phyloP scores from a whole-genome alignment of 768 basidiomycete genomes.

The Mycena epipterygia region DNA sequence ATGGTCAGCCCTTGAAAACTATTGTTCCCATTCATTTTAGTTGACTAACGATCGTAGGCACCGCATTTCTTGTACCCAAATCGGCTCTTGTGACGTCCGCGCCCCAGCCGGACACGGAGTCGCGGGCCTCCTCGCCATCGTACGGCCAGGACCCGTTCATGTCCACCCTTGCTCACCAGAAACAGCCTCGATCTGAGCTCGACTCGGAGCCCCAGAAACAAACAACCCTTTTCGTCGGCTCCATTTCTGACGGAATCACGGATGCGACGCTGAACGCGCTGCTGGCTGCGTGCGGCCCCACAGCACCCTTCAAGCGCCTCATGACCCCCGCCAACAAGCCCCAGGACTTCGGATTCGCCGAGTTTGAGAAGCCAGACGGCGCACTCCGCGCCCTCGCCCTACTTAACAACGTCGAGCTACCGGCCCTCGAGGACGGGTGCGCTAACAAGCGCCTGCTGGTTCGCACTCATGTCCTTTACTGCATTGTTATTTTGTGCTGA shows the following conservation, averaged over 20 bases:
- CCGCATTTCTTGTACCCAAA: too few relatives aligned
- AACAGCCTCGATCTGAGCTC: conserved; percentile 81
- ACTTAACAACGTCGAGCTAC: conserved; percentile 65
- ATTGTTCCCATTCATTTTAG: too few relatives aligned
- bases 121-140: conserved; percentile 64
- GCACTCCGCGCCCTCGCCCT: conserved; percentile 79
- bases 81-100: too few relatives aligned
- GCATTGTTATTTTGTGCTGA: conserved; percentile 66
- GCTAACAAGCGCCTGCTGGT: conserved; percentile 67
- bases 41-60: too few relatives aligned
- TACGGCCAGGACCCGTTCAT: conserved; percentile 95
- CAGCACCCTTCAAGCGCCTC: conserved; percentile 92
- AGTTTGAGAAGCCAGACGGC: conserved; percentile 93
- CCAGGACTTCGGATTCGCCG: conserved; percentile 97
- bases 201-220: conserved; percentile 66
- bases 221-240: conserved; percentile 90
- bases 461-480: conserved; percentile 67
- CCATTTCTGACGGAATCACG: conserved; percentile 93
- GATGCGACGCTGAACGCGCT: conserved; percentile 86
- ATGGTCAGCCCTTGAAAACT: not conserved
- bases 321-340: conserved; percentile 94
- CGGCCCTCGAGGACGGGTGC: conserved; percentile 63
- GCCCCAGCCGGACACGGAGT: too few relatives aligned
- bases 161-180: conserved; percentile 90
- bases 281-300: conserved; percentile 87